Evolutionary conservation across 2,329 filamentous ascomycete genomes (phyloP).

Genomic region (Sarocladiaceae sp.): DNA sequence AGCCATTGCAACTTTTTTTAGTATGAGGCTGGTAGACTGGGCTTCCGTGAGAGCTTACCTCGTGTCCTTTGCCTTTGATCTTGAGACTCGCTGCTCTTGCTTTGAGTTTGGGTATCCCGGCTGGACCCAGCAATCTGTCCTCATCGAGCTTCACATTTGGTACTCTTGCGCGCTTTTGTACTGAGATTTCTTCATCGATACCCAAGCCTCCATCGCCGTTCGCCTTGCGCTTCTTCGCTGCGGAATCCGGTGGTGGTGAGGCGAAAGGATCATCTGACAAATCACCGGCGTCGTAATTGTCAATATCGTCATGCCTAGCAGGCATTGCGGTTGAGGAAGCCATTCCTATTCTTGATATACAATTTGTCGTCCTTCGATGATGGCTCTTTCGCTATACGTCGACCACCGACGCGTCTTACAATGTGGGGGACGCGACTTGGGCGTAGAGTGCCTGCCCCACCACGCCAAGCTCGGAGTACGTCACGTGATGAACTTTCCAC

Average conservation of each 20-base stretch:
- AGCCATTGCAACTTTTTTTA: background rate
- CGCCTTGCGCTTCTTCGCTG: constrained; percentile 44
- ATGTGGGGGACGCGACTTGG: constrained; percentile 9
- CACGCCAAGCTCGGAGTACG: background rate
- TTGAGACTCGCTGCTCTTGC: constrained; percentile 61
- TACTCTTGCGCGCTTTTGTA: constrained; percentile 67
- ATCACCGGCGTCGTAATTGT: constrained; percentile 69
- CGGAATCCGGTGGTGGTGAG: constrained; percentile 37
- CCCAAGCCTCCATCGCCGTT: constrained; percentile 55
- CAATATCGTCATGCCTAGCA: constrained; percentile 55
- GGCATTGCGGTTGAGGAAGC: background rate
- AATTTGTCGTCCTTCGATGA: background rate
- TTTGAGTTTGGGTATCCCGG: constrained; percentile 79
- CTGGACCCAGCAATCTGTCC: constrained; percentile 72
- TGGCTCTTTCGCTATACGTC: no score
- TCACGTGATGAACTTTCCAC: constrained; percentile 6
- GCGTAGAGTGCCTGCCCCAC: background rate
- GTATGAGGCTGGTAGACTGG: background rate
- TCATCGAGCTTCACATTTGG: constrained; percentile 88
- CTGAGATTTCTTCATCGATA: constrained; percentile 80
- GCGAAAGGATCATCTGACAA: constrained; percentile 43
- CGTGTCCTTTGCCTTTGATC: constrained; percentile 91
- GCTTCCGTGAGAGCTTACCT: constrained; percentile 47
- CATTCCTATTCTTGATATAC: background rate
- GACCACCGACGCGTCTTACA: constrained; percentile 10